Base-by-base conservation (phyloP, 495 filamentous ascomycete species). In the Penicillium canescens region DNA sequence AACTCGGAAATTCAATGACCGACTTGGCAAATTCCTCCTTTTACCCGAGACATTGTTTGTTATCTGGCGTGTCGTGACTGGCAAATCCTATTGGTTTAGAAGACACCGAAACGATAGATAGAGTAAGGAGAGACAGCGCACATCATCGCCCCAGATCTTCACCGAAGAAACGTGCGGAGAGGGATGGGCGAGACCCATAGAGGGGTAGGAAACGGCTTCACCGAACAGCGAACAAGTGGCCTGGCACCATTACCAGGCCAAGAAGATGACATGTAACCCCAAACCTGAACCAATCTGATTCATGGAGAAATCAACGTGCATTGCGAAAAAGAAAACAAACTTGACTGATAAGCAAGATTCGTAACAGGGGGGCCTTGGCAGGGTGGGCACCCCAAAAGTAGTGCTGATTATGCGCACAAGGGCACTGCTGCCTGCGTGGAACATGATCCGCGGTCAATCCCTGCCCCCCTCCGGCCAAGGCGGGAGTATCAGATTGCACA, bases 401-500 rank as follows among this genome's bases (percentile, higher is more conserved):
- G 49, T 52, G 23, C 34, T 46, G 34, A 56, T 31, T 26, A 16
- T 50, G 23, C 24, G 42, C 38, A n/a, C 8, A 21, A 28, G 31
- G 20, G 31, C 44, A 43, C 21, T 26, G 31, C 53, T 46, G 56
- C 56, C 45, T 60, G 56, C 33, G 41, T 59, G 61, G 46, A 55
- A 52, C 54, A 56, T 47, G 40, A 50, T 61, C 26, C 44, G 40
- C 43, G 42, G 52, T 33, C 31, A 51, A 21, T 45, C 50, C 56
- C 55, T 46, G 47, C 48, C 54, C 58, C 53, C 50, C 18, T 18
- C 57, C 44, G 38, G 54, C 60, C 63, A 63, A 63, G 63, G 46
- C 56, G 55, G 59, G 53, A 60, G 56, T 57, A 71, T 73, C 68
- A 64, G 60, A 73, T 61, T 57, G 50, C 60, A 70, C 55, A 62